Base-by-base conservation (phyloP, 2,329 filamentous ascomycete species). In the Penicillium sp. region DNA sequence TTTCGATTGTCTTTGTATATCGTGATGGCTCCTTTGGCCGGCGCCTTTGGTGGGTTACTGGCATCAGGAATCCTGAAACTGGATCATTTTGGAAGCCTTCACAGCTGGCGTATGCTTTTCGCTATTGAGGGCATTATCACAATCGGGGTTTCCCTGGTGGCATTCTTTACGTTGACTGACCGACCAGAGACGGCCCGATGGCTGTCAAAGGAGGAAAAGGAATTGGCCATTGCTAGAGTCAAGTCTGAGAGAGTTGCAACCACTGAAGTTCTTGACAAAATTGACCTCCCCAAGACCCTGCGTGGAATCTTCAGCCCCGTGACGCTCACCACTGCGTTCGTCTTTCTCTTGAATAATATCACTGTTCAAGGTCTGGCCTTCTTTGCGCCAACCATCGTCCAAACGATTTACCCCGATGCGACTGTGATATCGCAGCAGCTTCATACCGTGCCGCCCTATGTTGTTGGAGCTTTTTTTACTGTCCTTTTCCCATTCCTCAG, bases 301-400 rank as follows among this genome's bases (percentile, higher is more conserved):
- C 78, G 79, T 5, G 89, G 88, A 8, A 85, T 90, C 61, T 81
- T 85, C 68, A 86, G 80, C 62, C 88, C 88, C 0, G 80, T 88
- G 35, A 86, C 84, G 0, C 63, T 89, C 0, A 73, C 73, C 9
- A 86, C 82, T 0, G 70, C 83, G 0, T 74, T 86, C 61, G 81
- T 87, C 63, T 88, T 88, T 73, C 73, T 87, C 0, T 79, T 88
- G 54, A 79, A 87, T 77, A 89, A 88, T 73, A 83, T 90, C 68
- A 90, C 87, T 0, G 87, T 90, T 2, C 86, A 90, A 67, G 87
- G 87, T 3, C 77, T 90, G 4, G 85, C 85, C 1, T 89, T 90
- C 77, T 90, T 90, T 71, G 76, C 82, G 0, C 88, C 88, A 0
- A 90, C 87, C 0, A 90, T 91, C 59, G 86, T 91, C 43, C 73